Conservation (phyloP, 1,284 basidiomycete species). For the Microbotryum violaceum region DNA sequence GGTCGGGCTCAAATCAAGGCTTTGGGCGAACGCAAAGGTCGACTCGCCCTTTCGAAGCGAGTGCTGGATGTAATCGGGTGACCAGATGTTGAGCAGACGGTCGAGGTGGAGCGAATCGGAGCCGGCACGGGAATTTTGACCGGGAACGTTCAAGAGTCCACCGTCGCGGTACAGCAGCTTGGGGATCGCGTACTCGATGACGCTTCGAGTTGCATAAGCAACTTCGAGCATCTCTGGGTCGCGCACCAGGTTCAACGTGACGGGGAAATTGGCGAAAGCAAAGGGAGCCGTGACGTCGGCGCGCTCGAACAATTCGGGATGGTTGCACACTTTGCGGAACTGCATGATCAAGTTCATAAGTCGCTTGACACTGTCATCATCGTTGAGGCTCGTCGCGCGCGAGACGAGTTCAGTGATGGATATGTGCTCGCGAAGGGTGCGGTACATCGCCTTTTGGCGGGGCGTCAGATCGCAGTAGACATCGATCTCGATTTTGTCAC, state of each 20-base stretch:
- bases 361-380: slow-evolving; percentile 82
- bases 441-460: slow-evolving; percentile 87
- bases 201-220: slow-evolving; percentile 74
- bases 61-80: slow-evolving; percentile 64
- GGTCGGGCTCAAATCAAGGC: slow-evolving; percentile 56
- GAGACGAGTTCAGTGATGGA: slow-evolving; percentile 91
- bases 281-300: slow-evolving; percentile 92
- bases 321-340: slow-evolving; percentile 98
- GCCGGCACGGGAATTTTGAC: slow-evolving; percentile 51
- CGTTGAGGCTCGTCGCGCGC: slow-evolving; percentile 72
- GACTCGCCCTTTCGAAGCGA: slow-evolving; percentile 56
- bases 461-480: slow-evolving; percentile 91
- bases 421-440: slow-evolving; percentile 80
- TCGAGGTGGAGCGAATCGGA: slow-evolving; percentile 57
- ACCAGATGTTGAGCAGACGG: slow-evolving; percentile 86
- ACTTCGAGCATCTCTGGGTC: slow-evolving; percentile 77
- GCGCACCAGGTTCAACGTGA: slow-evolving; percentile 65
- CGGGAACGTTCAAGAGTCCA: slow-evolving; percentile 63
- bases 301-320: slow-evolving; percentile 95
- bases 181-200: slow-evolving; percentile 73
- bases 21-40: slow-evolving; percentile 66
- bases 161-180: slow-evolving; percentile 70
- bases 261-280: slow-evolving; percentile 76
- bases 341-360: slow-evolving; percentile 99
- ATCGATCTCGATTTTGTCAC: slow-evolving; percentile 99